Conservation (phyloP, 78 protist genomes). For the Dictyostelium purpureum region DNA sequence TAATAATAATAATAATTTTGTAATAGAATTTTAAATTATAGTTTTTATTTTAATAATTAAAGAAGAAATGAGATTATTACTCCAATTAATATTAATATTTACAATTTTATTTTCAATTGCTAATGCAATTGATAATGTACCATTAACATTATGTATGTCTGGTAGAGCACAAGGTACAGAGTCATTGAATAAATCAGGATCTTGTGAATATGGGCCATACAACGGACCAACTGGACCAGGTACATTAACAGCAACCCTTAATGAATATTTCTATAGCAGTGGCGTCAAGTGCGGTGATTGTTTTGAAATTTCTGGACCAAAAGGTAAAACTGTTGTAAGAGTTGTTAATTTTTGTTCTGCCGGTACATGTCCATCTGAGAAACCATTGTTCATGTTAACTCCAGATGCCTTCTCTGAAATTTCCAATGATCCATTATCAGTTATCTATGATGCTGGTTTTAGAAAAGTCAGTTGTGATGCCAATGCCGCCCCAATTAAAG, state of each 20-base stretch:
- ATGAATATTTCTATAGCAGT: constrained; percentile 33
- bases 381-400: constrained; percentile 53
- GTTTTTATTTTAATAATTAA: not conserved
- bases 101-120: not conserved
- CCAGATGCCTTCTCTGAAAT: constrained; percentile 40
- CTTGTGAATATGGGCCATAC: constrained; percentile 52
- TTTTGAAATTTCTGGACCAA: constrained; percentile 57
- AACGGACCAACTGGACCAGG: constrained; percentile 25
- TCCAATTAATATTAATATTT: not conserved
- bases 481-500: constrained; percentile 12
- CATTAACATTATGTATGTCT: constrained; percentile 27
- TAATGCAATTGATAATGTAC: not conserved
- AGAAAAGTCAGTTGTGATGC: constrained; percentile 50
- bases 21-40: not conserved
- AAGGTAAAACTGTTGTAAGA: constrained; percentile 29
- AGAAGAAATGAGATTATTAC: not conserved
- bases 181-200: constrained; percentile 37
- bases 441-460: constrained; percentile 48
- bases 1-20: not conserved
- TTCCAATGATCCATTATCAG: not conserved
- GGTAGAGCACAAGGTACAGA: constrained; percentile 23
- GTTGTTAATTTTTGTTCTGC: constrained; percentile 52
- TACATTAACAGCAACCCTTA: constrained; percentile 25
- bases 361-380: constrained; percentile 32
- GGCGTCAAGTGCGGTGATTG: constrained; percentile 56